Conservation (phyloP, 1,284 basidiomycete species). For the Porogramme epimiltina region DNA sequence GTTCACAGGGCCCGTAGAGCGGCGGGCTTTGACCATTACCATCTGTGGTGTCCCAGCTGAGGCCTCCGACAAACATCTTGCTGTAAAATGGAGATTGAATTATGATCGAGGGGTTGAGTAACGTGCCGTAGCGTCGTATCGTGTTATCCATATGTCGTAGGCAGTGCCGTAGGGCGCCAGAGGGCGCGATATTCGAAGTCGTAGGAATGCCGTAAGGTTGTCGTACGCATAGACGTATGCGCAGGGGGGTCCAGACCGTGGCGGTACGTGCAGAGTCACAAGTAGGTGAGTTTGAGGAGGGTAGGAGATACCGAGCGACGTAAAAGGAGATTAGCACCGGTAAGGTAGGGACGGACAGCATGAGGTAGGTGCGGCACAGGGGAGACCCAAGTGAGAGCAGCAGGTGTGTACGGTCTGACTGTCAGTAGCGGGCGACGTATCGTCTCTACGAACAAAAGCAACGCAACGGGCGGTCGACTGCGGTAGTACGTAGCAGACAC, state of each 20-base stretch:
- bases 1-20: background rate
- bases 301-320: constrained; percentile 18
- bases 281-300: constrained; percentile 30
- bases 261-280: constrained; percentile 19
- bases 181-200: too few relatives aligned
- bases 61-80: constrained; percentile 96
- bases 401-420: constrained; percentile 10
- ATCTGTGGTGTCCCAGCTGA: constrained; percentile 97
- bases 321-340: constrained; percentile 31
- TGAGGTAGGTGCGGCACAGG: constrained; percentile 17
- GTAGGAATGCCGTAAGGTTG: constrained; percentile 1
- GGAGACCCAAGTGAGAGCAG: constrained; percentile 1
- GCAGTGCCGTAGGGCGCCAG: background rate
- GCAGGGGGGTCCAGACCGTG: constrained; percentile 12
- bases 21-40: constrained; percentile 51
- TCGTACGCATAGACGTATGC: constrained; percentile 15
- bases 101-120: constrained; percentile 11
- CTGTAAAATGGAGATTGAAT: constrained; percentile 47
- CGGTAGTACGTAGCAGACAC: constrained; percentile 27
- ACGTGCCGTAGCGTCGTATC: constrained; percentile 15
- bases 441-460: constrained; percentile 18
- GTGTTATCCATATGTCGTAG: background rate
- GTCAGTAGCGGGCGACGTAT: constrained; percentile 10
- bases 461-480: constrained; percentile 9
- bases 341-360: constrained; percentile 30